A percentile compares a stretch with the other conserved stretches of the same genome.
These are phyloP conservation scores for Ganoderma resinaceum DNA, from an alignment of 1,284 basidiomycete genomes.

Conservation along the genomic window DNA sequence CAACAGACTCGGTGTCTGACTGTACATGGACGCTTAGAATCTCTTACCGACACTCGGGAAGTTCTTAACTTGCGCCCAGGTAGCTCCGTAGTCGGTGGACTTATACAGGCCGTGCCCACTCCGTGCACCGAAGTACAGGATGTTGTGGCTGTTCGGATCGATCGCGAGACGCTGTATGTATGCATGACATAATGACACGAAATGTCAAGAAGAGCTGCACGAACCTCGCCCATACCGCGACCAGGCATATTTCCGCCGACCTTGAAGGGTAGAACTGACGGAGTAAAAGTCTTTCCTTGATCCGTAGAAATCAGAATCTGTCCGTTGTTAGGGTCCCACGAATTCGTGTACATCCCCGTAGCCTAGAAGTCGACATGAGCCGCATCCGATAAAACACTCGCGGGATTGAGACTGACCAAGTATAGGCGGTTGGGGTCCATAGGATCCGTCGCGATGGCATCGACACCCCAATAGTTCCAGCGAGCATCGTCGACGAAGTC, in stretches of 20 bases:
- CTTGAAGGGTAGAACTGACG: slow-evolving; percentile 64
- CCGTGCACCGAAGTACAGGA: slow-evolving; percentile 67
- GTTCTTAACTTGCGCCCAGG: slow-evolving; percentile 62
- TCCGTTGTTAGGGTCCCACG: slow-evolving; percentile 70
- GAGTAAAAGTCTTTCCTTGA: slow-evolving; percentile 60
- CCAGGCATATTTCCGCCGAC: slow-evolving; percentile 75
- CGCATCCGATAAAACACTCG: neutral
- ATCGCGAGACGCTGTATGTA: slow-evolving; percentile 59
- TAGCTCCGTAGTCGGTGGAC: slow-evolving; percentile 61
- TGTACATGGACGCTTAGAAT: neutral
- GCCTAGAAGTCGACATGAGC: slow-evolving; percentile 43
- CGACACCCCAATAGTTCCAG: slow-evolving; percentile 73
- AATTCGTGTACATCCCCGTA: slow-evolving; percentile 72
- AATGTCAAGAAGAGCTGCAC: slow-evolving; percentile 11
- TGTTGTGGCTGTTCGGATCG: slow-evolving; percentile 66
- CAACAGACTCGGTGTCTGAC: neutral
- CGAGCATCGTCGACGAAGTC: slow-evolving; percentile 62
- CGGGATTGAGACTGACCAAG: slow-evolving; percentile 43
- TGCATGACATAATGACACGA: neutral
- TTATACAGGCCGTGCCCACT: slow-evolving; percentile 72
- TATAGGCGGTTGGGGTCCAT: slow-evolving; percentile 62
- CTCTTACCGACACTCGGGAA: slow-evolving; percentile 60
- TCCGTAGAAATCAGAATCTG: slow-evolving; percentile 69
- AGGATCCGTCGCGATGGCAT: slow-evolving; percentile 69
- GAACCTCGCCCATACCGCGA: slow-evolving; percentile 54